Base-by-base conservation (phyloP, 2,329 filamentous ascomycete genomes). In the Alternaria hordeiaustralica region DNA sequence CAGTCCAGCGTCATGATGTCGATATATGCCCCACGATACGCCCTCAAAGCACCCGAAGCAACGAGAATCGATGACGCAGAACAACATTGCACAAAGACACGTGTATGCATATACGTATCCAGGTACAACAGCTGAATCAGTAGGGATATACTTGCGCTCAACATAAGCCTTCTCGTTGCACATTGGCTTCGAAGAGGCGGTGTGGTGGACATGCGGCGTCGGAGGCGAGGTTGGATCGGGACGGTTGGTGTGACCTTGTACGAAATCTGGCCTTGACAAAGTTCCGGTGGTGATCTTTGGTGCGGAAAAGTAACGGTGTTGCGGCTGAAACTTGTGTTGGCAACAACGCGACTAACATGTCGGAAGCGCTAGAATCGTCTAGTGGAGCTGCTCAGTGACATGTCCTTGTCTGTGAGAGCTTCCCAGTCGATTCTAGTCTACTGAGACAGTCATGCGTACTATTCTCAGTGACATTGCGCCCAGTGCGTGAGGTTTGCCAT, bases 81-180 rank as follows among this genome's bases (percentile, higher is more conserved):
- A 57, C 55, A 47, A 64, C 62, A 12, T 45, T 26, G 50, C 36
- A 54, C 55, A 56, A 41, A 12, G 47, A 62, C 63, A 61, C 60
- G 60, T 64, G 55, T 63, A 55, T 51, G 43, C 53, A 53, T 30
- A 54, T 46, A 59, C 23, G 18, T 18, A 41, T 55, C 36, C 54
- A 49, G 7, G 44, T 50, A 58, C 46, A 36, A 33, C 49, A 58
- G 36, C n/a, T 56, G 45, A 56, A 43, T 55, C 45, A 59, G 44
- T 21, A 59, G 50, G 49, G 49, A 55, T 44, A 11, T 23, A 20
- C 6, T 33, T 33, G 10, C 36, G 30, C 47, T 12, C 18, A 25
- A 25, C 8, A 20, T 44, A 59, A 54, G 47, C 47, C 21, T 46
- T 28, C 20, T 18, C 30, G 26, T 50, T 23, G 23, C 33, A 55